Evolutionary conservation across 2,329 filamentous ascomycete species (phyloP), one percentile per base, ranked within the genome.

Genomic region (Ascochyta rabiei): DNA sequence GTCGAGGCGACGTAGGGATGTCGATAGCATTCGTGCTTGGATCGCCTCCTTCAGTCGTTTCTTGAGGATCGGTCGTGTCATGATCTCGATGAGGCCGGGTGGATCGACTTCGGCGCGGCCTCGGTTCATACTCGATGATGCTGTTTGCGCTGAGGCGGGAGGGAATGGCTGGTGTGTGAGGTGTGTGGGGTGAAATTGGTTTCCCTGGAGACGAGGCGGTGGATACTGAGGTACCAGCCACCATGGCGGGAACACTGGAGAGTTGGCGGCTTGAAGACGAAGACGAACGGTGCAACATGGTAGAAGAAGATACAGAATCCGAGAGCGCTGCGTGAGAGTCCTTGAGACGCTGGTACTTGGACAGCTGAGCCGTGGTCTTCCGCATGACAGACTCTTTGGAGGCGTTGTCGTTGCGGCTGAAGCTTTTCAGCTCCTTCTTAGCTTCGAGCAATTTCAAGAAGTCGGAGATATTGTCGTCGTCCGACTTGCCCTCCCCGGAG

Each of bases 111-210:
- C 70, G 66, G 21, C 56, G 40, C 67, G 70, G 76, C 47, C 60
- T 69, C 15, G 69, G 66, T 45, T 79, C 75, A 67, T 91, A 89
- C 61, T 91, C 89, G 38, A 87, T 86, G 56, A 95, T 91, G 46
- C 90, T 95, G 69, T 96, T 93, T 59, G 95, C 91, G 69, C 91
- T 96, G 19, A 99, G 79, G n/a, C 95, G 85, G 7, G 93, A 97
- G 18, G 93, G 93, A 24, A 98, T 91, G 10, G 93, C 92, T 4
- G 95, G 95, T 0, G 92, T 96, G 69, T 98, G 93, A 1, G 93
- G 91, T 0, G 91, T 96, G 69, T 93, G 91, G 9, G 90, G 92
- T 2, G 91, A 96, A 16, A 96, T 84, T 0, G 92, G 91, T 67
- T 96, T 96, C 52, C 79, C 91, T 1, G 93, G 93, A 9, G 93